Evolutionary conservation across 1,139 yeast genomes (phyloP).

Genomic region (Wickerhamiella infanticola): DNA sequence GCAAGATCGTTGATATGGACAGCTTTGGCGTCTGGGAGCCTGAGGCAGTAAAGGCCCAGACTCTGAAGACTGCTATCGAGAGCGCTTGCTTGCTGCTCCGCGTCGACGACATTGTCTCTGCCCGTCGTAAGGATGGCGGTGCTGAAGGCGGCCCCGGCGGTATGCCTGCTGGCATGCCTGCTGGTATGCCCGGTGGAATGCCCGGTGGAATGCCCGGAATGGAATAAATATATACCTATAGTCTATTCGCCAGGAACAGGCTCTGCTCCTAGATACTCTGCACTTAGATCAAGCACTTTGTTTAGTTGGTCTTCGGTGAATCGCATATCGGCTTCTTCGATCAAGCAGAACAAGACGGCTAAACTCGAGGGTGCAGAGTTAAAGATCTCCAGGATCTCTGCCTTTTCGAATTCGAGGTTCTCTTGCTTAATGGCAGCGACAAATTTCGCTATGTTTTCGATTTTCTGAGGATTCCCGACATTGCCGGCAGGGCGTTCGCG

Average conservation of each 20-base stretch:
- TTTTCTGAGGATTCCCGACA: constrained; percentile 25
- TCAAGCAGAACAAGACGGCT: constrained; percentile 62
- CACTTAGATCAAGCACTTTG: constrained; percentile 36
- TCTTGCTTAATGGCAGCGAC: constrained; percentile 33
- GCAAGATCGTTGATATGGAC: constrained; percentile 90
- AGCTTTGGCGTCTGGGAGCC: constrained; percentile 98
- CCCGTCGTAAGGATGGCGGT: constrained; percentile 44
- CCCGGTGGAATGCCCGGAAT: constrained; percentile 11
- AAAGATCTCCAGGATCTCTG: constrained; percentile 71
- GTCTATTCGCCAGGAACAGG: constrained; percentile 10
- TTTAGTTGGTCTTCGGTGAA: constrained; percentile 49
- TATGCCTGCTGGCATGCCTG: constrained; percentile 11
- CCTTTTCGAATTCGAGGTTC: constrained; percentile 49
- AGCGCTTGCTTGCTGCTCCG: constrained; percentile 88
- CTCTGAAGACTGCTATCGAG: constrained; percentile 92
- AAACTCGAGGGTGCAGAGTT: constrained; percentile 66
- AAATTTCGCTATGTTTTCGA: constrained; percentile 37
- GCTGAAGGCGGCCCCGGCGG: constrained; percentile 12
- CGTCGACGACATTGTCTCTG: constrained; percentile 95
- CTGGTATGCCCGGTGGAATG: constrained; percentile 7
- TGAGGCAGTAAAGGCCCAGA: constrained; percentile 91
- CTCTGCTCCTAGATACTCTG: constrained; percentile 14
- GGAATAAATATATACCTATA: constrained; percentile 2
- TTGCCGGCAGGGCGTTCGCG: constrained; percentile 32
- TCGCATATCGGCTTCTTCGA: constrained; percentile 86